Conservation (phyloP, 1,284 basidiomycete genomes). For the Malassezia psittaci region DNA sequence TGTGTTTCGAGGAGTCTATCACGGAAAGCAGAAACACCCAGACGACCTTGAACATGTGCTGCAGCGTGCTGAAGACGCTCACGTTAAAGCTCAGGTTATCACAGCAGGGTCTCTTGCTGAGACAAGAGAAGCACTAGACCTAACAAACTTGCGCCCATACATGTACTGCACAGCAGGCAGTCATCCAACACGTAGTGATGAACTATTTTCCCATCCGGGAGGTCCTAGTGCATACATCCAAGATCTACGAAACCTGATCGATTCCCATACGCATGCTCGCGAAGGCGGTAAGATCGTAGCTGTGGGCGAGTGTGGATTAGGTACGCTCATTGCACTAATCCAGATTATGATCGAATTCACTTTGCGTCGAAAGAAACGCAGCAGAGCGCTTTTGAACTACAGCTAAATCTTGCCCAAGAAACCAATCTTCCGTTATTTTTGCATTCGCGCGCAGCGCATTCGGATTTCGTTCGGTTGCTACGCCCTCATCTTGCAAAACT, state of each 20-base stretch:
- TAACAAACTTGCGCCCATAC: conserved; percentile 57
- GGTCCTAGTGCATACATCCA: conserved; percentile 59
- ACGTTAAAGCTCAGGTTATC: conserved; percentile 67
- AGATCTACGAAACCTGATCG: conserved; percentile 11
- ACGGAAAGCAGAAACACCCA: conserved; percentile 47
- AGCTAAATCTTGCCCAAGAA: conserved; percentile 63
- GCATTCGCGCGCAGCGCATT: conserved; percentile 60
- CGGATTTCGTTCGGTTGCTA: conserved; percentile 63
- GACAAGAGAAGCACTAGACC: conserved; percentile 56
- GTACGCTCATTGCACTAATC: conserved; percentile 49
- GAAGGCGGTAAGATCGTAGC: conserved; percentile 51
- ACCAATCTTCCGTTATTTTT: conserved; percentile 70
- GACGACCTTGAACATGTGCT: conserved; percentile 62
- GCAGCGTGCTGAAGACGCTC: conserved; percentile 57
- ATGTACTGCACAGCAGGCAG: conserved; percentile 71
- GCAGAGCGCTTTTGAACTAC: conserved; percentile 60
- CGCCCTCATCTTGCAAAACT: conserved; percentile 18
- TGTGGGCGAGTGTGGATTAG: conserved; percentile 75
- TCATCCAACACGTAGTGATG: conserved; percentile 71
- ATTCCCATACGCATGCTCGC: background rate
- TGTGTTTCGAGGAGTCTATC: conserved; percentile 51
- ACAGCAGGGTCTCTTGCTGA: conserved; percentile 68
- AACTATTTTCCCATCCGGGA: conserved; percentile 58
- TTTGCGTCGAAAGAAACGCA: conserved; percentile 62
- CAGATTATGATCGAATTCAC: conserved; percentile 73